Evolutionary conservation across 768 basidiomycete genomes (phyloP).

Genomic region (Russula lepida): DNA sequence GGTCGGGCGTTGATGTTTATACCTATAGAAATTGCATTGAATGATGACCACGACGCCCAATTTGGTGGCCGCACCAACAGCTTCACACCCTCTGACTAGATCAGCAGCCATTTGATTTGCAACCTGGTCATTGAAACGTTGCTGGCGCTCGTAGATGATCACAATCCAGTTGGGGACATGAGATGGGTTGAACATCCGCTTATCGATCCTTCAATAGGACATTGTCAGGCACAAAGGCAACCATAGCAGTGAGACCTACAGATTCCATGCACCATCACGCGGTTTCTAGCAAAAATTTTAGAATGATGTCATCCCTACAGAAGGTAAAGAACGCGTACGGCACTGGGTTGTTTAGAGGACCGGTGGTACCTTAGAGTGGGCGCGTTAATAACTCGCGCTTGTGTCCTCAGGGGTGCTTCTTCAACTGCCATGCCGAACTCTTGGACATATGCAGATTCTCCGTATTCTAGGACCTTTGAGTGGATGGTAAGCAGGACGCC

Average conservation of each 20-base stretch:
- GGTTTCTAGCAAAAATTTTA: conserved; percentile 37
- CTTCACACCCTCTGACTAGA: conserved; percentile 38
- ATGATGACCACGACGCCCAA: not conserved
- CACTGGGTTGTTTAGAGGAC: conserved; percentile 45
- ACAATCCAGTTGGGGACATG: conserved; percentile 52
- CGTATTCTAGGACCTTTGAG: conserved; percentile 40
- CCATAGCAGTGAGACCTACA: conserved; percentile 33
- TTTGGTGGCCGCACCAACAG: conserved; percentile 46
- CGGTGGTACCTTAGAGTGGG: conserved; percentile 61
- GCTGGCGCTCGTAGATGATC: conserved; percentile 54
- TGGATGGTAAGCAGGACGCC: not conserved
- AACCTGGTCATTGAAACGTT: conserved; percentile 43
- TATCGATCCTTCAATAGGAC: conserved; percentile 49
- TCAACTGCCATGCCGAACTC: conserved; percentile 64
- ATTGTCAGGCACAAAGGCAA: not conserved
- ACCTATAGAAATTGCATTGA: conserved; percentile 34
- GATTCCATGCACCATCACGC: conserved; percentile 69
- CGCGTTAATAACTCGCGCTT: conserved; percentile 54
- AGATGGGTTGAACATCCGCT: conserved; percentile 53
- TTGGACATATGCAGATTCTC: conserved; percentile 45
- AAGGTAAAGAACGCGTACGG: conserved; percentile 36
- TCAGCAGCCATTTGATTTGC: conserved; percentile 49
- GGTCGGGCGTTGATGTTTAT: conserved; percentile 42
- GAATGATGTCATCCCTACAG: not conserved
- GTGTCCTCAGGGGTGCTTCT: conserved; percentile 44